Evolutionary conservation across 306 rosid species (phyloP).

Genomic region (Corylus avellana): DNA sequence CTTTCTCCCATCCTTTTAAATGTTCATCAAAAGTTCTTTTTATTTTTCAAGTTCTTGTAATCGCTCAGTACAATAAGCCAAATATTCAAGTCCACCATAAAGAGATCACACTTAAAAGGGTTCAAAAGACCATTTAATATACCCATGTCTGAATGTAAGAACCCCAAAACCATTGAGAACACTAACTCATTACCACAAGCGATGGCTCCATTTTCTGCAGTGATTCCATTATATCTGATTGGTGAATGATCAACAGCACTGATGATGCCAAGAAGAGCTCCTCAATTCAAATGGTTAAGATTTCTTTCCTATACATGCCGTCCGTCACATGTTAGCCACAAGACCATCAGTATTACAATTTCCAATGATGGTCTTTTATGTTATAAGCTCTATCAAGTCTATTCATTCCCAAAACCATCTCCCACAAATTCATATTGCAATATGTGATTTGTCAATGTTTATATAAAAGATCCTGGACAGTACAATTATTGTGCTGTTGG

Average conservation of each 20-base stretch:
- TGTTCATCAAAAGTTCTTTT: background rate
- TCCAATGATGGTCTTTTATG: background rate
- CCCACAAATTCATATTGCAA: background rate
- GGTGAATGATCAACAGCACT: background rate
- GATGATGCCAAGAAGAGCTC: background rate
- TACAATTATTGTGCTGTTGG: background rate
- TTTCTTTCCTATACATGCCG: background rate
- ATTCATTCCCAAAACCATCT: background rate
- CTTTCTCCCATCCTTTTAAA: background rate
- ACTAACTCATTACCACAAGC: background rate
- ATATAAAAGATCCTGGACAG: background rate
- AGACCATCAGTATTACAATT: background rate
- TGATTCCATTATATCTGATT: background rate
- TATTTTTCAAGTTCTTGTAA: background rate
- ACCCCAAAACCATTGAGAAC: background rate
- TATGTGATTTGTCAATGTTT: too few relatives aligned
- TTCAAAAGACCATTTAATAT: background rate
- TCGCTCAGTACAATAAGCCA: background rate
- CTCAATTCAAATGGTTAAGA: background rate
- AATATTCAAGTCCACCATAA: background rate
- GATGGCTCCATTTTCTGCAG: background rate
- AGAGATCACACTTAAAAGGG: background rate
- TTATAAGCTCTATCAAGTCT: background rate
- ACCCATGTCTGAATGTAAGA: background rate
- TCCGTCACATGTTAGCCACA: background rate